Percentiles rank a stretch among this genome's conserved stretches.
Evolutionary conservation across 352 stramenopile species (phyloP).

Genomic region (Phytophthora pini): DNA sequence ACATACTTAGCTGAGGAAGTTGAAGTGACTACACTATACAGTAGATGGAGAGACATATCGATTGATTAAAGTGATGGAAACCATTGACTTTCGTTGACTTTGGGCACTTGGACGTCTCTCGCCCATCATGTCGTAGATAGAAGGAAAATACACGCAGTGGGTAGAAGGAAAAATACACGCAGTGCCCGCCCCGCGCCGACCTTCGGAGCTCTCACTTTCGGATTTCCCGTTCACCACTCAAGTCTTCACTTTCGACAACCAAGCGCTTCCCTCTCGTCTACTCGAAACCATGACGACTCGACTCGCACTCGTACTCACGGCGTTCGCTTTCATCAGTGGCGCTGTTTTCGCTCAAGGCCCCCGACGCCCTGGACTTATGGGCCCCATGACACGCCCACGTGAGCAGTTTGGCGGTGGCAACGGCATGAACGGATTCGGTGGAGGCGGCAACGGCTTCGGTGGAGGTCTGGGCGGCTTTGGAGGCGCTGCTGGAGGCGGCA

Average conservation of each 20-base stretch:
- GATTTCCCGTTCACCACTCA: constrained; percentile 16
- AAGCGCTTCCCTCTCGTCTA: neutral
- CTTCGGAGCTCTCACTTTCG: constrained; percentile 22
- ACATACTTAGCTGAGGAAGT: neutral
- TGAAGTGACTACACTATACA: too few relatives aligned
- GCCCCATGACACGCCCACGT: constrained; percentile 15
- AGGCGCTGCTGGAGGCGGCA: neutral
- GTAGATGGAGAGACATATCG: too few relatives aligned
- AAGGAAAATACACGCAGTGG: neutral
- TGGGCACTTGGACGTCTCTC: too few relatives aligned
- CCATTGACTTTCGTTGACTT: too few relatives aligned
- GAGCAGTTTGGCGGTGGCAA: constrained; percentile 25
- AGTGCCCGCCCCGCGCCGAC: too few relatives aligned
- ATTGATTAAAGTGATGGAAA: too few relatives aligned
- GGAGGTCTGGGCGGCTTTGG: neutral
- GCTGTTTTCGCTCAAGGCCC: constrained; percentile 26
- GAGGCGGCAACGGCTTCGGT: constrained; percentile 2
- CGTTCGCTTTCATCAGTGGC: constrained; percentile 19
- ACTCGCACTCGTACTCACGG: constrained; percentile 24
- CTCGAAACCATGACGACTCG: constrained; percentile 23
- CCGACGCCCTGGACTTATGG: constrained; percentile 20
- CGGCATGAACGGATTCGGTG: constrained; percentile 8
- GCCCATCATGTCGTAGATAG: neutral
- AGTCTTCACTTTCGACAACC: constrained; percentile 7
- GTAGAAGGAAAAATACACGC: too few relatives aligned